Base-by-base conservation (phyloP, 1,284 basidiomycete genomes). In the Porphyrellus sp. region DNA sequence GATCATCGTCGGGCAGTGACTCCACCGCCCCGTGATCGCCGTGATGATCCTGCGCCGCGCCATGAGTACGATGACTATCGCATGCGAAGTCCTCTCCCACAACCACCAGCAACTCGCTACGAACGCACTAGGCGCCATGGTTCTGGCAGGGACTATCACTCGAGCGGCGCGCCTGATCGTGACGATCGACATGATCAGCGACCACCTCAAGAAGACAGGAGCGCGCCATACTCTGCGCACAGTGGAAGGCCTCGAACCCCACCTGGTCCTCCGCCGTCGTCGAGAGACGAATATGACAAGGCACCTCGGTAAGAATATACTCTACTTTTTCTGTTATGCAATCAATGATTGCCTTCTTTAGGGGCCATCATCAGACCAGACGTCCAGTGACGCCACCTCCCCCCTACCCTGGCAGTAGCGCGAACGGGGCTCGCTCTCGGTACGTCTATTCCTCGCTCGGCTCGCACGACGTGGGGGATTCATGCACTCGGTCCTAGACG, bases 41-140 rank as follows among this genome's bases (percentile, higher is more conserved):
- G 84, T 39, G 85, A 87, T 53, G 84, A 83, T 67, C 24, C 49
- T 21, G 25, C 51, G 25, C 71, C 81, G 51, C 69, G 76, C 63
- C 79, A 83, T 57, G 84, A 88, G 53, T 78, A 80, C 61, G 86
- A 90, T 59, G 86, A 89, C 47, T 82, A 81, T 60, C 74, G 80
- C 58, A 60, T 68, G 61, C 77, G 83, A 57, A 81, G 77, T 11
- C 71, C 77, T 53, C 72, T 76, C 13, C 67, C 73, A 42, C 72
- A 72, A 20, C 69, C 65, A 41, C 70, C 72, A 20, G 65, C 62
- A 20, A 52, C 77, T 62, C 76, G 78, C 38, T 69, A 73, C 51
- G 79, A 80, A 58, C 72, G 77, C 44, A 60, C 69, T 56, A 71
- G 69, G 25, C 35, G 59, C 13, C 54, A 61, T 6, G 47, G 34